Conservation (phyloP, 1,284 basidiomycete species). For the Microstroma glucosiphilum region DNA sequence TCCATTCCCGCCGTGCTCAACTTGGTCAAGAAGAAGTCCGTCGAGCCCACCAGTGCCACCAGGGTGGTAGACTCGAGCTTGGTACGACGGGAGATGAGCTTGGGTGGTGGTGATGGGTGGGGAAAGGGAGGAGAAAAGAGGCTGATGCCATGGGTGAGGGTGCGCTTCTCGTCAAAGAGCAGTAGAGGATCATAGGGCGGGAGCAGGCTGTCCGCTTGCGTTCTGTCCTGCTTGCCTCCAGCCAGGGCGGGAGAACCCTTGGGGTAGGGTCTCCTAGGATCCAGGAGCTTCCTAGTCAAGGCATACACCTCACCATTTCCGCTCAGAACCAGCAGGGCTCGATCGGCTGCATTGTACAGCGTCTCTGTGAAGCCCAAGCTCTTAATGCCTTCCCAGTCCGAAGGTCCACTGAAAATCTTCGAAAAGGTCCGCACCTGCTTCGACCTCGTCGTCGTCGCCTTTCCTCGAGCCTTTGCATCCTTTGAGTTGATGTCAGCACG, state of each 20-base stretch:
- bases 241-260: constrained; percentile 9
- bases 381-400: constrained; percentile 56
- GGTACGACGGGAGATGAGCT: constrained; percentile 65
- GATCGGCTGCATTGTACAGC: constrained; percentile 78
- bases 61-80: constrained; percentile 79
- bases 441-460: not conserved
- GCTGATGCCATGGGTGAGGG: constrained; percentile 68
- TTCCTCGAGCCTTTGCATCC: constrained; percentile 7
- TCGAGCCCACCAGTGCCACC: constrained; percentile 75
- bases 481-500: constrained; percentile 8
- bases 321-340: constrained; percentile 83
- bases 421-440: constrained; percentile 55
- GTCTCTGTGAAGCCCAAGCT: constrained; percentile 64
- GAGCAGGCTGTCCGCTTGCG: constrained; percentile 79
- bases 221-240: constrained; percentile 65
- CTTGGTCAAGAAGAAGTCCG: constrained; percentile 79
- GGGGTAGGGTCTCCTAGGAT: constrained; percentile 68
- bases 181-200: constrained; percentile 76
- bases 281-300: constrained; percentile 68
- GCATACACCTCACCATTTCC: constrained; percentile 67
- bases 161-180: constrained; percentile 65
- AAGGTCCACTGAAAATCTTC: constrained; percentile 67
- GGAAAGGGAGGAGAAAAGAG: constrained; percentile 54
- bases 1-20: constrained; percentile 72
- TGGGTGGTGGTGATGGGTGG: not conserved